Percentiles rank a stretch among this genome's conserved stretches.
Evolutionary conservation across 139 green algal genomes (phyloP).

Genomic region (Chlorella sp.): DNA sequence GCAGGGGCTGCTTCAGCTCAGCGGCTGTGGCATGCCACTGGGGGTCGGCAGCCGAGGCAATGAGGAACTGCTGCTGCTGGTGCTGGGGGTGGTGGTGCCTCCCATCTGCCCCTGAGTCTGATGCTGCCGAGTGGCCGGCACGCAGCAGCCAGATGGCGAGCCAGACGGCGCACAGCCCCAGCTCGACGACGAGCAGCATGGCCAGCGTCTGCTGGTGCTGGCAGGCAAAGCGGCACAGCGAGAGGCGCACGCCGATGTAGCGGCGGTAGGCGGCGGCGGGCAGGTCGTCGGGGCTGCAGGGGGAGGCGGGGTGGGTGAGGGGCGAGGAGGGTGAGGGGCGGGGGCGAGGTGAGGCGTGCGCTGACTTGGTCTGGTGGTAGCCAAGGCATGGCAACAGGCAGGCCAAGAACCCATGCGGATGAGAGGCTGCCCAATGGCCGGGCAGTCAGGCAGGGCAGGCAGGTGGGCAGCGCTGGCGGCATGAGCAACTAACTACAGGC

Average conservation of each 20-base stretch:
- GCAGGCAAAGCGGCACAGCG: slow-evolving; percentile 36
- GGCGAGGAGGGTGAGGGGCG: neutral
- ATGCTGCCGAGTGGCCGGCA: neutral
- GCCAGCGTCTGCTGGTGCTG: slow-evolving; percentile 16
- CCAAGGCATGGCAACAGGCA: too few species aligned
- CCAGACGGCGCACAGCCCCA: slow-evolving; percentile 23
- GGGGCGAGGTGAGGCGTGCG: neutral
- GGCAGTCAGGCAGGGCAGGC: neutral
- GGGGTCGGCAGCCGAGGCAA: slow-evolving; percentile 11
- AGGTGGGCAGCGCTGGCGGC: neutral
- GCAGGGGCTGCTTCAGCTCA: slow-evolving; percentile 31
- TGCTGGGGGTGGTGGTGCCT: neutral
- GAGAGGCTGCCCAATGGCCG: neutral
- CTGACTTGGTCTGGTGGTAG: too few species aligned
- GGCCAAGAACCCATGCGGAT: too few species aligned
- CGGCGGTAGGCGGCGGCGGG: neutral
- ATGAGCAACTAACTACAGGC: neutral
- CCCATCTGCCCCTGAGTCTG: neutral
- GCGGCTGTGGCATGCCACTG: slow-evolving; percentile 1
- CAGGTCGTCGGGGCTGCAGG: neutral
- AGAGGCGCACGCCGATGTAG: neutral
- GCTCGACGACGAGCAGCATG: slow-evolving; percentile 6
- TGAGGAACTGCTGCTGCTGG: slow-evolving; percentile 8
- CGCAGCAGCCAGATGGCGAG: slow-evolving; percentile 23
- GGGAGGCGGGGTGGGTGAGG: neutral